Base-by-base conservation (phyloP, 345 rosid species). In the Leavenworthia alabamica region DNA sequence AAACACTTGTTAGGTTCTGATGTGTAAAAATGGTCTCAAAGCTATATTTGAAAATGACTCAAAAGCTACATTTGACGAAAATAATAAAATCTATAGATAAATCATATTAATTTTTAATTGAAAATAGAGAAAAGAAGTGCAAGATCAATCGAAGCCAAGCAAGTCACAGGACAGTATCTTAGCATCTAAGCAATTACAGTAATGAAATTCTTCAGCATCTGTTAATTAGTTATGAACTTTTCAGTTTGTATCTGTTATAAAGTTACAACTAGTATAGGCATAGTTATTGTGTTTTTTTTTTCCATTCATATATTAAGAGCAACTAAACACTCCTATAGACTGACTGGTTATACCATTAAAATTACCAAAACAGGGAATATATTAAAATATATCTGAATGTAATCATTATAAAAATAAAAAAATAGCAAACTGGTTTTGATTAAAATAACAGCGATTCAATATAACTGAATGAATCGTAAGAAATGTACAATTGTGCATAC, bases 21-120 rank as follows among this genome's bases (percentile, higher is more conserved):
- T 63, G 75, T 71, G 70, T 63, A 71, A 71, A 61, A 63, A 31
- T 71, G 54, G 54, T 71, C 70, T 40, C 40, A 63, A 47, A 70
- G 69, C 63, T 39, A 32, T 3, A 7, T 62, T 42, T 56, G 60
- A 63, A 45, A 56, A 39, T 23, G 75, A 63, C 75, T 39, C 42
- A 35, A 60, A 29, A 20, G 22, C 55, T 36, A 37, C 9, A 47
- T 45, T 54, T 54, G 27, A 70, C 42, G 11, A 44, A 33, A 49
- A 33, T 3, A 33, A 33, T 35, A 26, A 26, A 0, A 26, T 26
- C 1, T 26, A 26, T 26, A 26, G 17, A 26, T 17, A 16, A n/a
- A n/a, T n/a, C n/a, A n/a, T n/a, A n/a, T n/a, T n/a, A n/a, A n/a
- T n/a, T n/a, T n/a, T n/a, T n/a, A 3, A 23, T 20, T 8, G 9